Evolutionary conservation across 495 filamentous ascomycete species (phyloP).

Genomic region (Aspergillus sclerotiicarbonarius): DNA sequence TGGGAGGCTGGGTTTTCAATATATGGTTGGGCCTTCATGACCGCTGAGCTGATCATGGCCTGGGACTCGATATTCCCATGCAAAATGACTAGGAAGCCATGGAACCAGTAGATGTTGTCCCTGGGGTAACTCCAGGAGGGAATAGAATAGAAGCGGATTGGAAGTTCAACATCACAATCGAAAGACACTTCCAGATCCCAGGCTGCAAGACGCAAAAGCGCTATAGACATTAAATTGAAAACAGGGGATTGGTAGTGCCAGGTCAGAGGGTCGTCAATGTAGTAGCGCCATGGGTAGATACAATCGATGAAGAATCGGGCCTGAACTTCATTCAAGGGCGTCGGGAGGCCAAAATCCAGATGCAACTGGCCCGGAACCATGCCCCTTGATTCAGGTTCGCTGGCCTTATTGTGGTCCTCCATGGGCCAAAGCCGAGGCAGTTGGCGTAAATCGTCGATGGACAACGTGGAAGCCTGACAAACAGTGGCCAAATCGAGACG

Average conservation of each 20-base stretch:
- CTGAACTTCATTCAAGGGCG: no score
- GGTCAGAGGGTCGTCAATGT: slow-evolving; percentile 18
- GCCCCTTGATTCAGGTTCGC: no score
- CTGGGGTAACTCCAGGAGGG: slow-evolving; percentile 11
- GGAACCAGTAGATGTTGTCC: slow-evolving; percentile 16
- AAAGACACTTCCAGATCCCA: slow-evolving; percentile 20
- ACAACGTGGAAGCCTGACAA: no score
- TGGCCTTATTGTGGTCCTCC: no score
- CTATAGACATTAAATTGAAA: slow-evolving; percentile 15
- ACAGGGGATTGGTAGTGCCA: slow-evolving; percentile 10
- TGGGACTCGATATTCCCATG: slow-evolving; percentile 13
- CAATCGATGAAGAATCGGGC: slow-evolving; percentile 17
- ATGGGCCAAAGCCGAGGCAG: no score
- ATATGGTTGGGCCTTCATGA: slow-evolving; percentile 17
- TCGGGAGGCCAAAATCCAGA: no score
- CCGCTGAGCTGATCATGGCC: slow-evolving; percentile 11
- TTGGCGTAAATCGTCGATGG: no score
- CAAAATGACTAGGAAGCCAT: slow-evolving; percentile 14
- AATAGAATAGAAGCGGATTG: slow-evolving; percentile 12
- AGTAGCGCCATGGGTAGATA: slow-evolving; percentile 17
- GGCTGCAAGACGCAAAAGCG: slow-evolving; percentile 20
- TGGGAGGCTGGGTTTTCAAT: neutral
- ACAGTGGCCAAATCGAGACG: no score
- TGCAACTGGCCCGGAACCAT: no score
- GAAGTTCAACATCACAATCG: slow-evolving; percentile 11